A percentile compares a stretch with the other conserved stretches of the same genome.
Conservation (phyloP, 768 basidiomycete genomes). For the Tricholoma sp. region DNA sequence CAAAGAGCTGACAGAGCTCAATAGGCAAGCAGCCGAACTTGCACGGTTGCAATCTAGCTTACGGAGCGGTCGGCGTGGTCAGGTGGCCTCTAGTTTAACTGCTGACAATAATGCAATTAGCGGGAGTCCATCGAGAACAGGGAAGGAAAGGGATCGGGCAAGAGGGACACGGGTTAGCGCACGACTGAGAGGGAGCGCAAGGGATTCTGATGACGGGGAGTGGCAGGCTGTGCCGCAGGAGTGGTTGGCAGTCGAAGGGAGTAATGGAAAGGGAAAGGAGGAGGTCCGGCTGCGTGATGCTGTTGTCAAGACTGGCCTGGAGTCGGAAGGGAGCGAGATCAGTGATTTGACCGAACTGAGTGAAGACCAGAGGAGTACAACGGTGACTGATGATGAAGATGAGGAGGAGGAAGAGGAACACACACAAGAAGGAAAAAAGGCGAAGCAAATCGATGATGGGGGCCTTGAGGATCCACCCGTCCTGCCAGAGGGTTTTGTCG, state of each 20-base stretch:
- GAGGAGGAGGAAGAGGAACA: conserved; percentile 10
- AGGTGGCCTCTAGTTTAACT: neutral
- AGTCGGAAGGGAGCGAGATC: conserved; percentile 54
- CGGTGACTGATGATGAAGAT: conserved; percentile 10
- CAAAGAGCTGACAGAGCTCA: conserved; percentile 59
- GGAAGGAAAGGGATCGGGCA: conserved; percentile 14
- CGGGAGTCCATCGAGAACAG: conserved; percentile 6
- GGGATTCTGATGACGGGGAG: conserved; percentile 55
- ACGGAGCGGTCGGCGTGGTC: conserved; percentile 7
- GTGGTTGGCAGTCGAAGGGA: conserved; percentile 43
- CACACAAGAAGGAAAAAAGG: conserved; percentile 10
- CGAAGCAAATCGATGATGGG: conserved; percentile 5
- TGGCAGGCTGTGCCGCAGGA: conserved; percentile 82
- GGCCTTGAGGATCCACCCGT: conserved; percentile 19
- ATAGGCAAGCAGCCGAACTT: conserved; percentile 39
- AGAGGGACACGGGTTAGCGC: conserved; percentile 64
- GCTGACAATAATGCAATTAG: neutral
- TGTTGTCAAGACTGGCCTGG: conserved; percentile 48
- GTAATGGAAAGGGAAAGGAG: conserved; percentile 10
- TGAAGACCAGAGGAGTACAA: conserved; percentile 31
- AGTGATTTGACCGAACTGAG: conserved; percentile 77
- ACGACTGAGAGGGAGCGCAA: conserved; percentile 49
- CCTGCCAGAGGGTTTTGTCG: conserved; percentile 54
- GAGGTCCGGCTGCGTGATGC: neutral
- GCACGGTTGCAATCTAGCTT: conserved; percentile 9